A percentile compares a stretch with the other conserved stretches of the same genome.
These are phyloP conservation scores for Ruellia speciosa DNA, from an alignment of 305 asterid genomes.

Conservation along the genomic window DNA sequence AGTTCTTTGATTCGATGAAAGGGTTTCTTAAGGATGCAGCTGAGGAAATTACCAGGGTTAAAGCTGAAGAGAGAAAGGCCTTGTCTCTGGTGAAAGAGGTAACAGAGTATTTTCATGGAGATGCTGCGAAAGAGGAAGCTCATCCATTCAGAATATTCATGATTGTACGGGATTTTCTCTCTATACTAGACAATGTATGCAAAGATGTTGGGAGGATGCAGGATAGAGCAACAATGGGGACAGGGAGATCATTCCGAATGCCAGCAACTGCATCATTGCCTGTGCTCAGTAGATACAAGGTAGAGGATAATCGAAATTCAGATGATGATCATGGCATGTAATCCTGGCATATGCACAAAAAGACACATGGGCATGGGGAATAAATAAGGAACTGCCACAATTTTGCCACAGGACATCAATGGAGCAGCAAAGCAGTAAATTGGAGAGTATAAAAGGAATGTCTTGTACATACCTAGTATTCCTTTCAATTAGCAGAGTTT, in stretches of 20 bases:
- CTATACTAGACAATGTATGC: conserved; percentile 70
- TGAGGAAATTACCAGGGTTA: conserved; percentile 49
- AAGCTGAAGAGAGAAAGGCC: conserved; percentile 55
- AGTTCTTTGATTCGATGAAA: conserved; percentile 61
- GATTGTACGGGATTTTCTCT: conserved; percentile 81
- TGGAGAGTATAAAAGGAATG: not conserved
- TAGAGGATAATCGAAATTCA: conserved; percentile 18
- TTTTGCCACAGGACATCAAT: not conserved
- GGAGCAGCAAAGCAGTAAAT: not conserved
- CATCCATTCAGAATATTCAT: conserved; percentile 83
- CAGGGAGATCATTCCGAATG: conserved; percentile 72
- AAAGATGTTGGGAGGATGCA: conserved; percentile 81
- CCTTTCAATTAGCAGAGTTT: not conserved
- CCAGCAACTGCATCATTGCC: conserved; percentile 55
- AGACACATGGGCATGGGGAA: not conserved
- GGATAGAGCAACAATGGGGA: conserved; percentile 52
- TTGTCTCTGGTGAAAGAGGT: conserved; percentile 62
- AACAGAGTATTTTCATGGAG: conserved; percentile 88
- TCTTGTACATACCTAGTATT: not conserved
- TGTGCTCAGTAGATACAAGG: conserved; percentile 53
- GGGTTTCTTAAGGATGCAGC: conserved; percentile 58
- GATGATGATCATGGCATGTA: not conserved
- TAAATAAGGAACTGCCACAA: not conserved
- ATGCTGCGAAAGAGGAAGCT: conserved; percentile 84
- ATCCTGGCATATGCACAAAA: not conserved